Evolutionary conservation across 345 rosid species (phyloP), one percentile per base, ranked within the genome.

Genomic region (Eutrema japonicum): DNA sequence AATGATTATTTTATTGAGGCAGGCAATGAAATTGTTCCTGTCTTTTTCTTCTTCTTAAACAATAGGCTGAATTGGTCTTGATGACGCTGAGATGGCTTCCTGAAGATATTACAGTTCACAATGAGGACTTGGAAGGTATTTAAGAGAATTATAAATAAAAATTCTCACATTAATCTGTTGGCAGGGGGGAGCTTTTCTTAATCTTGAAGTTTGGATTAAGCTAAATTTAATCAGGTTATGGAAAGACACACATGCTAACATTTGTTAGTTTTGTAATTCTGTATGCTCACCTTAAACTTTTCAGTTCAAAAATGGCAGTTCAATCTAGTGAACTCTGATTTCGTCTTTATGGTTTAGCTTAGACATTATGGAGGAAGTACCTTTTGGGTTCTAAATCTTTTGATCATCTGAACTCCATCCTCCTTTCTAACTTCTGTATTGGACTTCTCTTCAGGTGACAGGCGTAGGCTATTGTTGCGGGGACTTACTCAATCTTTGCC

Each of bases 81-180:
- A 88, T 93, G 93, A 88, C 80, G 82, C 82, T 93, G 74, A 85
- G 94, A 77, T 93, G 97, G 98, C 96, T 93, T 79, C 98, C 98
- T 35, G 97, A 91, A 85, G 97, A 93, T 84, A 91, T 93, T 73
- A 89, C 96, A 5, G 90, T 93, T 71, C 98, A 93, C 86, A 89
- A 93, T 75, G 97, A 93, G 82, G 98, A 93, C 86, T 77, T 93
- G 78, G 97, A 93, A 89, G 98, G 97, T 93, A 77, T 63, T 12
- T 48, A 42, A 42, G 63, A 74, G 43, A 29, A 52, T 52, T 29
- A 11, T 29, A 29, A 6, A 6, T 29, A 5, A 11, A 52, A 52
- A 10, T 29, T 45, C 10, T 29, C 41, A n/a, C 56, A 27, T 43
- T 74, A 45, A 11, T 68, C 4, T 66, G 46, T 45, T 51, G 56